Base-by-base conservation (phyloP, 345 rosid species). In the Clarkia xantiana region DNA sequence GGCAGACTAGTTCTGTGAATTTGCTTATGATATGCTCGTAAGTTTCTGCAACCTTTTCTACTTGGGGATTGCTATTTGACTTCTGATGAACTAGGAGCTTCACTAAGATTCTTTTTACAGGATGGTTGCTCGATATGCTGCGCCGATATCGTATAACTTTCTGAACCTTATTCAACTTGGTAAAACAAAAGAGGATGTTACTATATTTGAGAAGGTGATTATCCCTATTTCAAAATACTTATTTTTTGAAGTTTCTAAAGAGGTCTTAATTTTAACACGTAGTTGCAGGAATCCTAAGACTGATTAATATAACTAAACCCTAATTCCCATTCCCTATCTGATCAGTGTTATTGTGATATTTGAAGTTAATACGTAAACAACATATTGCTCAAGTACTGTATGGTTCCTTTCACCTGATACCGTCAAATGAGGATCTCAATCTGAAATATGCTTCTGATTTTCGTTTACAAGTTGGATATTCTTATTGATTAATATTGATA, bases 1-100 rank as follows among this genome's bases (percentile, higher is more conserved):
- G 94, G 47, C 97, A 84, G 73, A 93, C 99, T 40, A 87, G 97
- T 63, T 79, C 99, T 44, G 99, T 93, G 52, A 82, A 80, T 70
- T 73, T 93, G 79, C 86, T 93, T 51, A 87, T 93, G 99, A 93
- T 93, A 67, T 87, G 99, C 82, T 93, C 97, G 97, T 93, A 70
- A 80, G 95, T 68, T 42, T 64, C 53, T 54, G 41, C 58, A 5
- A 3, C 45, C 51, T 16, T 46, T 14, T 39, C 15, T 40, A 39
- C 23, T 11, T 54, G 36, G 44, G 53, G 47, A 42, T 44, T 62
- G 25, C 38, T 29, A 18, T 9, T 54, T 22, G 2, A 16, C 6
- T 20, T 20, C 23, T 39, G 46, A 36, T 42, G 43, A 64, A 36
- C 14, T 59, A 42, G 54, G 55, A 45, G 52, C 46, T 54, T 43